Evolutionary conservation across 331 rosid genomes (phyloP).

Genomic region (Quercus lobata): DNA sequence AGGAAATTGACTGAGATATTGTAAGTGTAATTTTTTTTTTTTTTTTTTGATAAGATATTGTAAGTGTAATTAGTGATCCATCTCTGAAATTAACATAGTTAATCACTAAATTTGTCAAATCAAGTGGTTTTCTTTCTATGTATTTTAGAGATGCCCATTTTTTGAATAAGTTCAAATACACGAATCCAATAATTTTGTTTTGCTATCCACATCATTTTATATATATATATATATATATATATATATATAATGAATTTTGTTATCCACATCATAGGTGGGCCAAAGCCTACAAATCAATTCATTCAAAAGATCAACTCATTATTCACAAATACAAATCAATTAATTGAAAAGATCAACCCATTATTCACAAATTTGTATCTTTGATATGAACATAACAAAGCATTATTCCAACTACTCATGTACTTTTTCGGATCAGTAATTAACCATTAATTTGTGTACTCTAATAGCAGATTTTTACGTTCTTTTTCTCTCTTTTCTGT

Average conservation of each 20-base stretch:
- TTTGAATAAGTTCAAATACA: not conserved
- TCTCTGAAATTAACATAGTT: no score
- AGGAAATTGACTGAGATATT: no score
- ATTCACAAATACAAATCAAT: slow-evolving; percentile 7
- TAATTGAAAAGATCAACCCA: slow-evolving; percentile 11
- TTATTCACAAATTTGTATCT: not conserved
- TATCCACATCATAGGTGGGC: slow-evolving; percentile 16
- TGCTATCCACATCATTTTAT: slow-evolving; percentile 15
- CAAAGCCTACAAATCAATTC: slow-evolving; percentile 11
- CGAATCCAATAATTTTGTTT: slow-evolving; percentile 10
- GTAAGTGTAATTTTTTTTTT: no score
- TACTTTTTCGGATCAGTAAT: no score
- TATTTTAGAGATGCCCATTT: not conserved
- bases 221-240: no score
- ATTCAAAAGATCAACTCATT: slow-evolving; percentile 11
- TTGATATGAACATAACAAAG: slow-evolving; percentile 8
- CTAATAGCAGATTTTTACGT: not conserved
- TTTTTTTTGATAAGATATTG: no score
- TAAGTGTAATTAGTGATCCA: no score
- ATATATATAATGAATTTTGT: no score
- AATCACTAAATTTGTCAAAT: no score
- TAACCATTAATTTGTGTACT: slow-evolving; percentile 11
- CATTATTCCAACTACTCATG: slow-evolving; percentile 16
- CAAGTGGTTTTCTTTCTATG: no score
- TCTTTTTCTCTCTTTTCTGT: not conserved